phyloP scores from a whole-genome alignment of 106 monocot species.

The Allium fistulosum region DNA sequence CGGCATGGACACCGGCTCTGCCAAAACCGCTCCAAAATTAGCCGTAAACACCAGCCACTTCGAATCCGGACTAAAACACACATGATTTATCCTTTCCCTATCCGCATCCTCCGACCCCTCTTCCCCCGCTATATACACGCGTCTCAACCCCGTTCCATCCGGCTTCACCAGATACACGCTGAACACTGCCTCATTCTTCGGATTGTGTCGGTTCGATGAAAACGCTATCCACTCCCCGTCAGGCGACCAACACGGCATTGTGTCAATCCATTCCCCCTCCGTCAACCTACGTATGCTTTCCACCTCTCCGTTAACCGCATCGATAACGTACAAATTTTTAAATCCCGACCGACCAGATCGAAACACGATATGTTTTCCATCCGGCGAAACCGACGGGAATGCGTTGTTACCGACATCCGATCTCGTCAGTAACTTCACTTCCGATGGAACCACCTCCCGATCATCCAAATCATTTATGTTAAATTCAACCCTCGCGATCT shows the following conservation, averaged over 20 bases:
- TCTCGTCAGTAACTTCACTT: constrained; percentile 55
- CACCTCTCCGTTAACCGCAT: constrained; percentile 47
- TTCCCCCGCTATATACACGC: constrained; percentile 42
- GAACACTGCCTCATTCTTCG: constrained; percentile 30
- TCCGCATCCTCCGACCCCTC: constrained; percentile 25
- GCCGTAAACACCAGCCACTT: constrained; percentile 46
- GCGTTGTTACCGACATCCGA: constrained; percentile 69
- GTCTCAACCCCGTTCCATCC: constrained; percentile 47
- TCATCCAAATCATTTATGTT: constrained; percentile 29
- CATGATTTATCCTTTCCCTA: constrained; percentile 79
- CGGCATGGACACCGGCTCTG: constrained; percentile 57
- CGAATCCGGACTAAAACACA: constrained; percentile 63
- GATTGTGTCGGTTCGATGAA: constrained; percentile 80
- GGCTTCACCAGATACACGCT: constrained; percentile 52
- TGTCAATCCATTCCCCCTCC: constrained; percentile 78
- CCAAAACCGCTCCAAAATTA: constrained; percentile 48
- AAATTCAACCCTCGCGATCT: constrained; percentile 62
- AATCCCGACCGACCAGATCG: constrained; percentile 73
- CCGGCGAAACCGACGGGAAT: constrained; percentile 75
- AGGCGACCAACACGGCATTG: constrained; percentile 96
- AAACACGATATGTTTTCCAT: constrained; percentile 69
- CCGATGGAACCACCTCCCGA: constrained; percentile 7
- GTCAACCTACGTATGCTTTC: constrained; percentile 43
- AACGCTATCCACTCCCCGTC: constrained; percentile 73
- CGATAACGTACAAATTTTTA: constrained; percentile 84